Evolutionary conservation across 768 basidiomycete genomes (phyloP).

Genomic region (Lactarius evosmus): DNA sequence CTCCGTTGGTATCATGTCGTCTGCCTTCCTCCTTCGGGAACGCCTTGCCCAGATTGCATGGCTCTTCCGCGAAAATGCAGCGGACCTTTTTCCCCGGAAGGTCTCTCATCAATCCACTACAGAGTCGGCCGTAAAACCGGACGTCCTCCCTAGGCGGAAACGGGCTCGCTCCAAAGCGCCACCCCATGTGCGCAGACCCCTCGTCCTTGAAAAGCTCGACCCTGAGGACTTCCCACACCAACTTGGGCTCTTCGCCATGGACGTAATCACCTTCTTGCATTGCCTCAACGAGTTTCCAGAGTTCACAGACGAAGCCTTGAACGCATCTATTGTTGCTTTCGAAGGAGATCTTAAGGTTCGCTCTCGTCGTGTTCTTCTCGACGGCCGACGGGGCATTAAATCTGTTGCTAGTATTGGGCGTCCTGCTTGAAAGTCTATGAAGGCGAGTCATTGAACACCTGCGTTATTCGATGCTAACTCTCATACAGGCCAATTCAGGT

Average conservation of each 20-base stretch:
- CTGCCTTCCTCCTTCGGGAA: conserved; percentile 66
- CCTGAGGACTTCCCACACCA: conserved; percentile 65
- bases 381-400: background rate
- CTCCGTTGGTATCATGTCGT: conserved; percentile 73
- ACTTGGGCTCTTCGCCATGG: conserved; percentile 58
- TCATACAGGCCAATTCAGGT: conserved; percentile 60
- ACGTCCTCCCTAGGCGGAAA: conserved; percentile 36
- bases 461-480: conserved; percentile 9
- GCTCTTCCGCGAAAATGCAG: conserved; percentile 72
- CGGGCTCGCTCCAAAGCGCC: conserved; percentile 36
- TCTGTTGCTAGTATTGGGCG: conserved; percentile 59
- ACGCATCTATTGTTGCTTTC: conserved; percentile 62
- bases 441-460: conserved; percentile 38
- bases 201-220: conserved; percentile 55
- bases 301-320: conserved; percentile 69
- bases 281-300: conserved; percentile 79
- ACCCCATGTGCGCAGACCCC: conserved; percentile 51
- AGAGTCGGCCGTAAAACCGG: conserved; percentile 40
- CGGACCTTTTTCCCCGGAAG: conserved; percentile 72
- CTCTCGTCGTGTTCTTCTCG: conserved; percentile 15
- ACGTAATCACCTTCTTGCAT: conserved; percentile 63
- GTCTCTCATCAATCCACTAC: conserved; percentile 43
- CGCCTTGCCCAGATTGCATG: conserved; percentile 65
- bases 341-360: conserved; percentile 66
- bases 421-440: conserved; percentile 64